Conservation (phyloP, 1,139 yeast genomes). For the Geotrichum histeridarum region DNA sequence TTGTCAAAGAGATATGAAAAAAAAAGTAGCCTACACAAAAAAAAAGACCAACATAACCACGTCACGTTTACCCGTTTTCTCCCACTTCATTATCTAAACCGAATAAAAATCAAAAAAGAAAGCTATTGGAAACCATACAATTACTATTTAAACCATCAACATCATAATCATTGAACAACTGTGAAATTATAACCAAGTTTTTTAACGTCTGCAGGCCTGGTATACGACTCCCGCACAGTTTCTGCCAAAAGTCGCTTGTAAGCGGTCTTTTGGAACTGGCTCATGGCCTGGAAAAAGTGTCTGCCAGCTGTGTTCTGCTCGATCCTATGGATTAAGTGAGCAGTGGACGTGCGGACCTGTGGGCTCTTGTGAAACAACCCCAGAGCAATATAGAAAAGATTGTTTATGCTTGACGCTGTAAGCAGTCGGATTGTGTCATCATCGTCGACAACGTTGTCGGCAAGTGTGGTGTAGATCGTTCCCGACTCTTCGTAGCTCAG, state of each 20-base stretch:
- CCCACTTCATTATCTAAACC: neutral
- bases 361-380: conserved; percentile 37
- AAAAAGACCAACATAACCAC: neutral
- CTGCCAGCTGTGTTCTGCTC: conserved; percentile 35
- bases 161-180: neutral
- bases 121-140: neutral
- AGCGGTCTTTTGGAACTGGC: conserved; percentile 32
- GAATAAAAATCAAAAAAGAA: too few relatives aligned
- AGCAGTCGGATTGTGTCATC: conserved; percentile 35
- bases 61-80: neutral
- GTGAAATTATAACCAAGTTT: neutral
- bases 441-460: conserved; percentile 31
- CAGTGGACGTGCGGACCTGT: conserved; percentile 31
- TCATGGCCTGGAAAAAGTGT: conserved; percentile 29
- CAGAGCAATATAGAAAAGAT: conserved; percentile 33
- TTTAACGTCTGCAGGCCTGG: neutral
- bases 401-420: conserved; percentile 27
- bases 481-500: conserved; percentile 34
- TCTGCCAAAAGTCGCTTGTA: conserved; percentile 26
- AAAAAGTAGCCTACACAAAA: neutral
- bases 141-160: neutral
- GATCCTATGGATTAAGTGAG: conserved; percentile 32
- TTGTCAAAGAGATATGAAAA: neutral
- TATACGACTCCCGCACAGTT: conserved; percentile 4
- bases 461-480: conserved; percentile 27